phyloP scores from a whole-genome alignment of 352 stramenopile species.

The Lagenidium sp. region DNA sequence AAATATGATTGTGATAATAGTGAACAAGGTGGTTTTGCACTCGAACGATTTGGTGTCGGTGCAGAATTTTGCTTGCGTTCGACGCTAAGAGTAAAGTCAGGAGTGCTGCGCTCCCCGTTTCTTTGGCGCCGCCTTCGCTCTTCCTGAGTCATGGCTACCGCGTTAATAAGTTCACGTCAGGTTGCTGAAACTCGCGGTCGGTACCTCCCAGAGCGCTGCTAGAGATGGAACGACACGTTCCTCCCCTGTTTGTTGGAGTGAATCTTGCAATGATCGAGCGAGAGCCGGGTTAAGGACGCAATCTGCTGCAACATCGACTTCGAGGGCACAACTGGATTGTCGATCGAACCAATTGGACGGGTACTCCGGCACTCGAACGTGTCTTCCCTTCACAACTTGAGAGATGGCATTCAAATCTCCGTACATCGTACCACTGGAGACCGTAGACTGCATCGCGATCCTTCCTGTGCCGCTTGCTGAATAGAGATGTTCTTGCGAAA shows the following conservation, averaged over 20 bases:
- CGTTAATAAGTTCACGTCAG: too few relatives aligned
- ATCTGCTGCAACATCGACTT: constrained; percentile 56
- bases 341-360: constrained; percentile 49
- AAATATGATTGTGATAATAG: constrained; percentile 81
- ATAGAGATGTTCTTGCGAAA: constrained; percentile 38
- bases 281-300: constrained; percentile 58
- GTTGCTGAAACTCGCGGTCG: too few relatives aligned
- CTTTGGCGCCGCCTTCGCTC: constrained; percentile 40
- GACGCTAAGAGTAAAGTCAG: constrained; percentile 41
- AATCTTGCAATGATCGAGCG: constrained; percentile 34
- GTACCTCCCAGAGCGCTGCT: constrained; percentile 78
- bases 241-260: constrained; percentile 24
- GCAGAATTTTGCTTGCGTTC: constrained; percentile 21
- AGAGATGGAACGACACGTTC: constrained; percentile 67
- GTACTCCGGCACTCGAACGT: constrained; percentile 13
- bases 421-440: constrained; percentile 14
- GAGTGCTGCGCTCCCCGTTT: constrained; percentile 40
- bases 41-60: constrained; percentile 5
- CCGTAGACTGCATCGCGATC: constrained; percentile 27
- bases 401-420: constrained; percentile 11
- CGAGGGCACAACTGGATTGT: constrained; percentile 59
- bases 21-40: constrained; percentile 26
- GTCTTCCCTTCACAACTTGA: constrained; percentile 12
- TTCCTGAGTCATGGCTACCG: too few relatives aligned
- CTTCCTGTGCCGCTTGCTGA: not conserved